phyloP scores from a whole-genome alignment of 2,329 filamentous ascomycete genomes.

The Sporothrix mexicana region DNA sequence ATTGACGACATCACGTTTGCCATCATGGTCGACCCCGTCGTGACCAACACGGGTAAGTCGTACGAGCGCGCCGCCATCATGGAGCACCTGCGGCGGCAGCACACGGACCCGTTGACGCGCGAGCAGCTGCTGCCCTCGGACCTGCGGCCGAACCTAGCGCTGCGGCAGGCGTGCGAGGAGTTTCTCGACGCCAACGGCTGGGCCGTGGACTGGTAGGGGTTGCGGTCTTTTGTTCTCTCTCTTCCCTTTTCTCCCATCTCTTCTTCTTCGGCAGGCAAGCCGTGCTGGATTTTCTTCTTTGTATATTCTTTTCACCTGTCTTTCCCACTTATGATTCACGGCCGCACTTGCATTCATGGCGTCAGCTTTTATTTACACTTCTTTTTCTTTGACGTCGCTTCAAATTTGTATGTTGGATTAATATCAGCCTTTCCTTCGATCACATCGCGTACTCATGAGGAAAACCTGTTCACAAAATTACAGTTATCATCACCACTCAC shows the following conservation, averaged over 20 bases:
- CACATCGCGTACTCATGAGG: too few species aligned
- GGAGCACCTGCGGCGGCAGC: constrained; percentile 78
- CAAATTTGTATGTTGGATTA: too few species aligned
- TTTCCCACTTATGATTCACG: background rate
- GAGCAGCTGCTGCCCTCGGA: constrained; percentile 72
- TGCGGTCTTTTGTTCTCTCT: background rate
- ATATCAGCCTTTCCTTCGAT: too few species aligned
- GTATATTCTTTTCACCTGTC: background rate
- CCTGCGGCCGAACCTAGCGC: constrained; percentile 77
- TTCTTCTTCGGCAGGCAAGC: too few species aligned
- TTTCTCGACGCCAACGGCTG: constrained; percentile 88
- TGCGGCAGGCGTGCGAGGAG: constrained; percentile 72
- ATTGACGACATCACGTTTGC: constrained; percentile 78
- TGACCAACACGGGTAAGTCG: constrained; percentile 85
- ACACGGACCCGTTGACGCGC: constrained; percentile 82
- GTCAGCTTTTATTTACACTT: background rate
- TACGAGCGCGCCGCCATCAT: constrained; percentile 87
- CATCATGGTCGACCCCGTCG: constrained; percentile 73
- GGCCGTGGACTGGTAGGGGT: constrained; percentile 82
- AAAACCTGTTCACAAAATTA: too few species aligned
- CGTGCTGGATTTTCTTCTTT: background rate
- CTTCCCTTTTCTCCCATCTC: background rate
- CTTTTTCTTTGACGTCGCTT: too few species aligned
- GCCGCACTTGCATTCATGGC: constrained; percentile 22
- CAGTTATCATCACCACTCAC: background rate